Conservation (phyloP, 345 rosid genomes). For the Heritiera littoralis region DNA sequence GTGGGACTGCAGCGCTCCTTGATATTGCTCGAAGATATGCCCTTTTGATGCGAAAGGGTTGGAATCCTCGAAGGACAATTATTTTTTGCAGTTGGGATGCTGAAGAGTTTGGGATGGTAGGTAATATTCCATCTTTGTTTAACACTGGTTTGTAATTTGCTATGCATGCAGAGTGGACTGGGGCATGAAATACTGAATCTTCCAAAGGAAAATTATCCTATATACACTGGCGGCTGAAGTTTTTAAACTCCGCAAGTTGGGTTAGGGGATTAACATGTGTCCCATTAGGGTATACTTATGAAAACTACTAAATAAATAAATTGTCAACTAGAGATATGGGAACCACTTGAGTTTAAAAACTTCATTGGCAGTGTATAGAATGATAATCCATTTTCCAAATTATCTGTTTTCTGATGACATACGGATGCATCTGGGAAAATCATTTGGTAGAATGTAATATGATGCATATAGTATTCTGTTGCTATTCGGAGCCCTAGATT, state of each 20-base stretch:
- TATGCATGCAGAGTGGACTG: neutral
- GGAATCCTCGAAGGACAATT: constrained; percentile 90
- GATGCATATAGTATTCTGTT: neutral
- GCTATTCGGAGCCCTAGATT: neutral
- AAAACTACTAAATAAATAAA: neutral
- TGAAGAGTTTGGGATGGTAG: constrained; percentile 98
- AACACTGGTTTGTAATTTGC: neutral
- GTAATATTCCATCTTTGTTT: constrained; percentile 35
- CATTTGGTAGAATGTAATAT: constrained; percentile 1
- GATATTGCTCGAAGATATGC: constrained; percentile 80
- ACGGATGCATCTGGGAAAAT: neutral
- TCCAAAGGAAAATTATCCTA: neutral
- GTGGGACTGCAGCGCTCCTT: constrained; percentile 94
- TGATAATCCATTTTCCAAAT: neutral
- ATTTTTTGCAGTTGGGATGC: constrained; percentile 96
- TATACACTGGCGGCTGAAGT: neutral
- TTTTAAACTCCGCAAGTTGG: constrained; percentile 2
- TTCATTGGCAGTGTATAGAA: neutral
- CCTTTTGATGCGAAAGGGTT: constrained; percentile 63
- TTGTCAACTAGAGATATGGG: neutral
- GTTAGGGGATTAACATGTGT: neutral
- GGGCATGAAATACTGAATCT: neutral
- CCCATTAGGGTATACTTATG: neutral
- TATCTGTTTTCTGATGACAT: neutral
- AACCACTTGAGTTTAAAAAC: neutral